phyloP scores from a whole-genome alignment of 108 stramenopile genomes.

The Stephanodiscus minutulus region DNA sequence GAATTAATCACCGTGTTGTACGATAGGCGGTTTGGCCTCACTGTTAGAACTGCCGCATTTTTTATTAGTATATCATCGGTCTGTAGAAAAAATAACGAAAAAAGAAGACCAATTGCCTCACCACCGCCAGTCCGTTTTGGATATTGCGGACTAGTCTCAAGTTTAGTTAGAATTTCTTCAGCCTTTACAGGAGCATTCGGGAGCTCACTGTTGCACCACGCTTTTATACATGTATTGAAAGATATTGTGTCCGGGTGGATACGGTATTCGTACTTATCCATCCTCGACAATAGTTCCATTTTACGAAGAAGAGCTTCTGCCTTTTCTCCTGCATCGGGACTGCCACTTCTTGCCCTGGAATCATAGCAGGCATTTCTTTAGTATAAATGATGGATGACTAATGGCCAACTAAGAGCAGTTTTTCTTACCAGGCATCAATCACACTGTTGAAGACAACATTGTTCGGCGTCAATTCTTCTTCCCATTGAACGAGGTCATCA shows the following conservation, averaged over 20 bases:
- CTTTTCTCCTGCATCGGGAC: conserved; percentile 47
- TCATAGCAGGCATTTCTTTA: conserved; percentile 40
- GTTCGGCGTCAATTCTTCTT: conserved; percentile 47
- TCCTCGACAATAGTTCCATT: conserved; percentile 54
- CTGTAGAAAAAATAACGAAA: not conserved
- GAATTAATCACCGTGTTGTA: conserved; percentile 70
- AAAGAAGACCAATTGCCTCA: not conserved
- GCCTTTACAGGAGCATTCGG: conserved; percentile 59
- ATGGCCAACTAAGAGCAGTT: conserved; percentile 16
- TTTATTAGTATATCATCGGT: not conserved
- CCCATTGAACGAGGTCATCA: conserved; percentile 15
- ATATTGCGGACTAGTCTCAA: conserved; percentile 49
- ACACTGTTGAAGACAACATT: conserved; percentile 65
- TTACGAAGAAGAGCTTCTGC: conserved; percentile 52
- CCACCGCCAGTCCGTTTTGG: conserved; percentile 30
- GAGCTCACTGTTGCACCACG: conserved; percentile 61
- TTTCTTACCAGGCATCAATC: conserved; percentile 61
- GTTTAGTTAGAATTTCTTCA: conserved; percentile 57
- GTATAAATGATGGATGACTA: conserved; percentile 19
- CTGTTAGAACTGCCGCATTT: conserved; percentile 47
- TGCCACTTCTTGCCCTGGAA: conserved; percentile 58
- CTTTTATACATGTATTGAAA: conserved; percentile 65
- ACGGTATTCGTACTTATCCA: conserved; percentile 41
- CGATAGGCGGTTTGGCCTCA: conserved; percentile 55
- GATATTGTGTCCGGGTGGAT: conserved; percentile 63